phyloP scores from a whole-genome alignment of 495 filamentous ascomycete species.

The Xylaria nigripes region DNA sequence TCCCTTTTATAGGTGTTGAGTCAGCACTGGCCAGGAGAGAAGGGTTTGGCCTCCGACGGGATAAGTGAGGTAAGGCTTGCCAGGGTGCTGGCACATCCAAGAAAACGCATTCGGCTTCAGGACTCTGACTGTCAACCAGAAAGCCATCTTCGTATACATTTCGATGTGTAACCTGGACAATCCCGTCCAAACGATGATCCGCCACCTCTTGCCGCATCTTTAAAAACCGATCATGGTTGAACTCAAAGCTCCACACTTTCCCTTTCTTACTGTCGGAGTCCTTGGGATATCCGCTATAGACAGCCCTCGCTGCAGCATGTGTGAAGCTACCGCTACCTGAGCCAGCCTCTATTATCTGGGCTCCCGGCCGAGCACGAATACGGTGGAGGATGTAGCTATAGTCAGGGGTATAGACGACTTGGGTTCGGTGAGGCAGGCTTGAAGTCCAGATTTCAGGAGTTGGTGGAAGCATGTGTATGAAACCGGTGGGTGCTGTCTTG shows the following conservation, averaged over 20 bases:
- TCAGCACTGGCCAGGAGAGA: constrained; percentile 10
- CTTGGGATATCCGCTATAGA: constrained; percentile 71
- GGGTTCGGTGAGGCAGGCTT: constrained; percentile 84
- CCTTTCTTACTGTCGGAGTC: constrained; percentile 43
- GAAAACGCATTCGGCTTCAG: constrained; percentile 75
- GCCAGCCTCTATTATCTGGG: constrained; percentile 80
- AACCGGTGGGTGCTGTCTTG: constrained; percentile 65
- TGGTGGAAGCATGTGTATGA: constrained; percentile 81
- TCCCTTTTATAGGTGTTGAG: constrained; percentile 9
- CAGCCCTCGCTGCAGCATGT: constrained; percentile 77
- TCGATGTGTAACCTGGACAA: constrained; percentile 79
- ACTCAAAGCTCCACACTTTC: constrained; percentile 89
- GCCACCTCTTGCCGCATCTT: constrained; percentile 66
- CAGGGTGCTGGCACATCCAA: constrained; percentile 91
- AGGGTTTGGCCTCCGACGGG: constrained; percentile 44
- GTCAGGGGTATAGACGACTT: constrained; percentile 96
- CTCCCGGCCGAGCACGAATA: constrained; percentile 72
- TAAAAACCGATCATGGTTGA: constrained; percentile 66
- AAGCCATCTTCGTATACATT: constrained; percentile 92
- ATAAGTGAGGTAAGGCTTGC: constrained; percentile 78
- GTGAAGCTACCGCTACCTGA: constrained; percentile 94
- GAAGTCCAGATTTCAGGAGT: constrained; percentile 91
- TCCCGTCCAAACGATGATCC: constrained; percentile 59
- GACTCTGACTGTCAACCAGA: constrained; percentile 46
- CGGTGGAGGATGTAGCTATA: constrained; percentile 92